A percentile compares a stretch with the other conserved stretches of the same genome.
Conservation (phyloP, 2,329 filamentous ascomycete genomes). For the Fusarium marasasianum region DNA sequence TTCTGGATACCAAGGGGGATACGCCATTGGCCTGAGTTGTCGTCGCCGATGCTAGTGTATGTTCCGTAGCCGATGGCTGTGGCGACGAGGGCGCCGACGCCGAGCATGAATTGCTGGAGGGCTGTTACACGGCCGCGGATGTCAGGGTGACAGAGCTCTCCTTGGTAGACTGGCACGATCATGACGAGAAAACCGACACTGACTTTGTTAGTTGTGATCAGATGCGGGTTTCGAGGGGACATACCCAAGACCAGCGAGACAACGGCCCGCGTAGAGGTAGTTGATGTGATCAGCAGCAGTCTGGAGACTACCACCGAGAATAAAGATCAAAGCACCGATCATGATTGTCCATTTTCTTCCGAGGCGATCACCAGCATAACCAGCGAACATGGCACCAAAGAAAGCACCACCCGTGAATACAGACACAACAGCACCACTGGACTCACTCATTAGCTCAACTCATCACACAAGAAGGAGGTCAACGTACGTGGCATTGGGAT, state of each 20-base stretch:
- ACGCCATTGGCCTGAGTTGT: slow-evolving; percentile 28
- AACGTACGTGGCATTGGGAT: slow-evolving; percentile 16
- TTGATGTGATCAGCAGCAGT: slow-evolving; percentile 67
- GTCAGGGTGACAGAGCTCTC: slow-evolving; percentile 78
- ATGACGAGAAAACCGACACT: slow-evolving; percentile 39
- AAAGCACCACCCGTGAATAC: slow-evolving; percentile 81
- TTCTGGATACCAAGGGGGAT: slow-evolving; percentile 33
- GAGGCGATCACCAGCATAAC: slow-evolving; percentile 69
- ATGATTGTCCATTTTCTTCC: slow-evolving; percentile 78
- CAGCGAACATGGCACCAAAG: slow-evolving; percentile 73
- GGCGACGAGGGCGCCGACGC: slow-evolving; percentile 73
- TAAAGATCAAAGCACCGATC: slow-evolving; percentile 74
- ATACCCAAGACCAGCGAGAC: slow-evolving; percentile 68
- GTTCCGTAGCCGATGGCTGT: slow-evolving; percentile 20
- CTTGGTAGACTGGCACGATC: slow-evolving; percentile 71
- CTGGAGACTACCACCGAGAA: slow-evolving; percentile 76
- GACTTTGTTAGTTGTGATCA: neutral
- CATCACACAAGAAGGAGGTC: rapidly evolving
- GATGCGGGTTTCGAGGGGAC: neutral
- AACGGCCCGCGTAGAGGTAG: slow-evolving; percentile 76
- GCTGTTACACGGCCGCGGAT: slow-evolving; percentile 79
- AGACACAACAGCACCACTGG: slow-evolving; percentile 59
- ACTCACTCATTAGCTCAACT: neutral
- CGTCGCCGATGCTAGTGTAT: neutral
- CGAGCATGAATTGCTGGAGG: slow-evolving; percentile 83